Evolutionary conservation across 768 basidiomycete genomes (phyloP).

Genomic region (Dendrothele bispora): DNA sequence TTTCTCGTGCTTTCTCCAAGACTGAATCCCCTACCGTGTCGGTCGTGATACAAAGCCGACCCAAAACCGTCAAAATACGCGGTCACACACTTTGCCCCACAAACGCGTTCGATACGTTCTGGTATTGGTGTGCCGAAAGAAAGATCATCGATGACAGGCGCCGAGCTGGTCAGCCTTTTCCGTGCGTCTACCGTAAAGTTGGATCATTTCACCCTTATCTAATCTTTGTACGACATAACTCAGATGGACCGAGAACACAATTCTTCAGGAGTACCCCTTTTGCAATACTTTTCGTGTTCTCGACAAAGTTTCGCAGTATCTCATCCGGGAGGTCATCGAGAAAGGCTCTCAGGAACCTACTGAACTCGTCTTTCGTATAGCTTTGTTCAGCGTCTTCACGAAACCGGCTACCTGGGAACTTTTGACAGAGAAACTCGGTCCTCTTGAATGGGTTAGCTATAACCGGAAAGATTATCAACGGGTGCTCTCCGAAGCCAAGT

Average conservation of each 20-base stretch:
- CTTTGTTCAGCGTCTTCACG: constrained; percentile 72
- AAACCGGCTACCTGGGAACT: constrained; percentile 72
- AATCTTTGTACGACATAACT: constrained; percentile 7
- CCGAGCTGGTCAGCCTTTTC: constrained; percentile 44
- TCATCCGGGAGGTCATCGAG: constrained; percentile 68
- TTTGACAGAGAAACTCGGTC: constrained; percentile 50
- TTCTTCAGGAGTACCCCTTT: constrained; percentile 57
- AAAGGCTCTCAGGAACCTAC: constrained; percentile 58
- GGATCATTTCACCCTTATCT: constrained; percentile 12
- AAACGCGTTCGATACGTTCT: constrained; percentile 61
- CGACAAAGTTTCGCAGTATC: constrained; percentile 69
- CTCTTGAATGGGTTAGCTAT: constrained; percentile 62
- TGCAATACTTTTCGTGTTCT: constrained; percentile 77
- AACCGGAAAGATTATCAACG: constrained; percentile 49
- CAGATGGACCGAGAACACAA: constrained; percentile 70
- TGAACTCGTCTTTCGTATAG: constrained; percentile 71
- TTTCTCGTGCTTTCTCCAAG: too few species aligned
- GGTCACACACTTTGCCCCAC: constrained; percentile 44
- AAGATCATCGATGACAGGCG: constrained; percentile 57
- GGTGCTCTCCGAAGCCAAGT: constrained; percentile 46
- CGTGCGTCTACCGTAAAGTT: constrained; percentile 38
- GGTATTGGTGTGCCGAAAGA: constrained; percentile 56
- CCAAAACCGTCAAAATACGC: constrained; percentile 37
- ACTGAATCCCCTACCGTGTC: too few species aligned
- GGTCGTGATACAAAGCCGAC: too few species aligned